Evolutionary conservation across 257 asterid genomes (phyloP), one percentile per base, ranked within the genome.

Genomic region (Solanum gracilifrons): DNA sequence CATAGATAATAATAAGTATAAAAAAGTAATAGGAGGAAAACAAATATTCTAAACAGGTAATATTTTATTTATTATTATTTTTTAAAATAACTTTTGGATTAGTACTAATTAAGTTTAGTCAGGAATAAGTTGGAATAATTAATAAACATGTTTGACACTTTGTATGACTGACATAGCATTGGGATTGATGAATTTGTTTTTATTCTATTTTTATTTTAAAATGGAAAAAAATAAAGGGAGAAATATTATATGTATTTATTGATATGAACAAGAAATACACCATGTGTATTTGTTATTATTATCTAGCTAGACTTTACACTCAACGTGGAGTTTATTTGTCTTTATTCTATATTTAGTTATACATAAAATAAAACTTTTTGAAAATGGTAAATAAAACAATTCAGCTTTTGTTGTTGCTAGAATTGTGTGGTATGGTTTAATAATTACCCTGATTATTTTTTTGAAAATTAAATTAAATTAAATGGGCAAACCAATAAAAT

Each of bases 111-210:
- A 4, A 2, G 1, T 12, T 43, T 8, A 27, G 85, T 29, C 41
- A 46, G 85, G 68, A 46, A 15, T 46, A 43, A 27, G 25, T n/a
- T 82, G 69, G 36, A 27, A 46, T 11, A 82, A 29, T 29, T 3
- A 48, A 69, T 29, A 69, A 69, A 29, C 12, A 48, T 82, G 36
- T 31, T 69, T 48, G 39, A 46, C 27, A 82, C 71, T 89, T 23
- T 88, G 89, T 86, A 90, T 89, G 77, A 86, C 29, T 69, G 88
- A 87, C 92, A 90, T 85, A 89, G 36, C 87, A 77, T 90, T 86
- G 89, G 93, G 91, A 90, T 90, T 73, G 64, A 37, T 87, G 84
- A 90, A 51, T 87, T 64, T 73, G 31, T 55, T 55, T 85, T 79
- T 68, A 29, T 72, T 4, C 13, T 18, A 82, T 29, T 82, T 27